These are phyloP conservation scores for Capsicum chinense DNA, from an alignment of 257 asterid species.

Conservation along the genomic window DNA sequence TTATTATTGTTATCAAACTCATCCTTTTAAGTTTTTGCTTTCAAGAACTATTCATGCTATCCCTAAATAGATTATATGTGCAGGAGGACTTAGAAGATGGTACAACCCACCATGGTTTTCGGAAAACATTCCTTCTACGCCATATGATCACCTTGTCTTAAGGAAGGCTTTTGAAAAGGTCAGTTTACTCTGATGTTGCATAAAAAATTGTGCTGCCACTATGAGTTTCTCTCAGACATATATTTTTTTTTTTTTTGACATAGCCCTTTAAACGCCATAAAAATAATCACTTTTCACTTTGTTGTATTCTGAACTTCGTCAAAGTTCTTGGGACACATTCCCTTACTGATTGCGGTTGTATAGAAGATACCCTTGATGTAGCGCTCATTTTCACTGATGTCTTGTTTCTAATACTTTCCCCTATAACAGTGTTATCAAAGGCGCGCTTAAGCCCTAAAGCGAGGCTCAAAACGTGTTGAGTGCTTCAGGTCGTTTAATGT, in stretches of 20 bases:
- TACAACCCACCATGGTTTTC: conserved; percentile 92
- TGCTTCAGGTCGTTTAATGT: no score
- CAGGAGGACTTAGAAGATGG: conserved; percentile 94
- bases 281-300: background rate
- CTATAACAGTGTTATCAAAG: background rate
- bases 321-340: background rate
- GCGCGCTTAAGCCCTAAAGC: no score
- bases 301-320: background rate
- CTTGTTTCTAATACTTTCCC: background rate
- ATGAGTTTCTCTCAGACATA: background rate
- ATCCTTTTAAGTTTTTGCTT: conserved; percentile 21
- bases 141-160: conserved; percentile 75
- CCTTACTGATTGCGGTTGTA: background rate
- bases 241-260: background rate
- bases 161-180: conserved; percentile 97
- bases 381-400: conserved; percentile 11
- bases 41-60: background rate
- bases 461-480: no score
- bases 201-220: background rate
- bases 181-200: conserved; percentile 33
- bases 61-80: conserved; percentile 33
- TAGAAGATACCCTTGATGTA: background rate
- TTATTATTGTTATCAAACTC: background rate
- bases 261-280: background rate
- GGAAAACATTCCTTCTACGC: conserved; percentile 76